Evolutionary conservation across 1,284 basidiomycete genomes (phyloP), one percentile per base, ranked within the genome.

Genomic region (Phylloporus sp.): DNA sequence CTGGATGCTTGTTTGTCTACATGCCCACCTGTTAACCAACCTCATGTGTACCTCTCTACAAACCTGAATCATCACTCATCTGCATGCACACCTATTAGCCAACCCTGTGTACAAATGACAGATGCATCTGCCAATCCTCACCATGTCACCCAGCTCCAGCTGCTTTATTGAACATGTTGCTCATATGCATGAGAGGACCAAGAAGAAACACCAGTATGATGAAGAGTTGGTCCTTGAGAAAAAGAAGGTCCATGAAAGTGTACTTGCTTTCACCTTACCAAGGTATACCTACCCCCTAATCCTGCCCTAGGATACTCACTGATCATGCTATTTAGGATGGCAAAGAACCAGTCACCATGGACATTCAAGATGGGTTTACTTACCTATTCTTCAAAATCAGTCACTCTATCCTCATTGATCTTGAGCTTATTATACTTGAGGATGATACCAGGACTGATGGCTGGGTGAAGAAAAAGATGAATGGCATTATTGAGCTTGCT

Each of bases 321-420:
- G 15, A 43, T 43, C 20, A 43, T 43, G 41, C 41, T 55, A 55
- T 15, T 25, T 25, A 55, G 52, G 25, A 55, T 29, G 52, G 25
- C 32, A 29, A 32, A 25, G 52, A 55, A 15, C 52, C 27, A 8
- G 32, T 55, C 52, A 55, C 29, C 0, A 5, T 68, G 0, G 58
- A 68, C 14, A 23, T 68, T 19, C 66, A 68, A 39, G 53, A 63
- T 5, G 47, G 66, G 1, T 68, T 68, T 37, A 10, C 4, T 3
- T 67, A 68, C 20, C 66, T 58, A 0, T 68, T 60, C 35, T 68
- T 68, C 62, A 68, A 49, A 23, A 66, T 68, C 10, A 67, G 32
- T 2, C 6, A 5, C 0, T 1, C 23, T 0, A 25, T 63, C 1
- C 58, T 68, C 20, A 1, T 4, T 27, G 52, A 68, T 0, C 62